Percentiles rank a stretch among this genome's conserved stretches.
phyloP scores from a whole-genome alignment of 2,329 filamentous ascomycete genomes.

The Sclerotinia trifoliorum region DNA sequence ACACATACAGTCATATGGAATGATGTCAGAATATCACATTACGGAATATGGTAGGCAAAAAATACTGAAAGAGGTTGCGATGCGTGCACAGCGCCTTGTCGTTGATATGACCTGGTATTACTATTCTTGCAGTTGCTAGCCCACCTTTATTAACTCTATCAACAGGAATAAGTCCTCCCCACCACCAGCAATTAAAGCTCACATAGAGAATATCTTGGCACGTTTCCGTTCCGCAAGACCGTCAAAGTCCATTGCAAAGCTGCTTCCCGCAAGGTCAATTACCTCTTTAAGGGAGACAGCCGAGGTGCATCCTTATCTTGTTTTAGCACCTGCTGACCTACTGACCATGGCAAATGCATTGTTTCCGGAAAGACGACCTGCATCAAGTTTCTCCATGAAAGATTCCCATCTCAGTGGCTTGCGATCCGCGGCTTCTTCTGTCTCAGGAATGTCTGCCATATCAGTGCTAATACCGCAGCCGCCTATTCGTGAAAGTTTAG shows the following conservation, averaged over 20 bases:
- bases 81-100: slow-evolving; percentile 75
- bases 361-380: slow-evolving; percentile 71
- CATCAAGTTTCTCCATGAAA: slow-evolving; percentile 51
- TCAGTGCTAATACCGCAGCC: slow-evolving; percentile 68
- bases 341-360: slow-evolving; percentile 78
- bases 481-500: slow-evolving; percentile 52
- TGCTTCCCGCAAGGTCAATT: slow-evolving; percentile 69
- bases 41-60: slow-evolving; percentile 86
- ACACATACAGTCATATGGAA: slow-evolving; percentile 50
- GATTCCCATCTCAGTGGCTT: slow-evolving; percentile 57
- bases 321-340: slow-evolving; percentile 76
- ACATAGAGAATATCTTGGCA: slow-evolving; percentile 69
- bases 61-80: slow-evolving; percentile 74
- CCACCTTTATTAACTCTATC: slow-evolving; percentile 18
- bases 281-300: slow-evolving; percentile 72
- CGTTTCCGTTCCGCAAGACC: slow-evolving; percentile 52
- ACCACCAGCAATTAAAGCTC: slow-evolving; percentile 60
- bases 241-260: slow-evolving; percentile 52
- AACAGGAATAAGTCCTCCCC: slow-evolving; percentile 59
- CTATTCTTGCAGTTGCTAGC: neutral
- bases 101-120: slow-evolving; percentile 66
- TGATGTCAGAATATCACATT: slow-evolving; percentile 88
- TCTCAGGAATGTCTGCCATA: slow-evolving; percentile 64
- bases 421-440: slow-evolving; percentile 65
- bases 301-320: slow-evolving; percentile 76